These are phyloP conservation scores for Vicia villosa DNA, from an alignment of 306 rosid genomes.

Conservation along the genomic window DNA sequence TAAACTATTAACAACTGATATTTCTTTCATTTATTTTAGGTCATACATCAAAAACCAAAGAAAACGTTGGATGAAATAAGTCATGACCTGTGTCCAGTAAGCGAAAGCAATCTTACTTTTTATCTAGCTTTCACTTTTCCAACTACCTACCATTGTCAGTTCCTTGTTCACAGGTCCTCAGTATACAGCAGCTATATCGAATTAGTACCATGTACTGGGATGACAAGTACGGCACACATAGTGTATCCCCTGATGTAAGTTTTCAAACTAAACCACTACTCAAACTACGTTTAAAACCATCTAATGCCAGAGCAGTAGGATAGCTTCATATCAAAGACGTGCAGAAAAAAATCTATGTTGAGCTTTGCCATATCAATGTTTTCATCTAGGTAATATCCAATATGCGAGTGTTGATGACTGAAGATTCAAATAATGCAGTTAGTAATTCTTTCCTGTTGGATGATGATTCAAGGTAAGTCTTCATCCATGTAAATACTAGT, in stretches of 20 bases:
- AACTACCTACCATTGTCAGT: slow-evolving; percentile 10
- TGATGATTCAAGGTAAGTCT: slow-evolving; percentile 63
- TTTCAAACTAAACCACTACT: slow-evolving; percentile 41
- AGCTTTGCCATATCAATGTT: slow-evolving; percentile 33
- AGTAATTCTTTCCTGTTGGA: slow-evolving; percentile 67
- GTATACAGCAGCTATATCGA: slow-evolving; percentile 94
- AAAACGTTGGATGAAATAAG: slow-evolving; percentile 93
- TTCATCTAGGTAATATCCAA: slow-evolving; percentile 56
- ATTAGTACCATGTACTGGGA: slow-evolving; percentile 99
- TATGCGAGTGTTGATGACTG: slow-evolving; percentile 68
- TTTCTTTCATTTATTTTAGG: slow-evolving; percentile 56
- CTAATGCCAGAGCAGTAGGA: slow-evolving; percentile 25
- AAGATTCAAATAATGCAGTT: slow-evolving; percentile 66
- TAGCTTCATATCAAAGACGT: slow-evolving; percentile 3
- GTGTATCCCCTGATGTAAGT: slow-evolving; percentile 81
- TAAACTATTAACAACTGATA: slow-evolving; percentile 25
- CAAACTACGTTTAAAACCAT: slow-evolving; percentile 42
- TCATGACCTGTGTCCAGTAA: slow-evolving; percentile 92
- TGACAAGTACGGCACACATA: slow-evolving; percentile 51
- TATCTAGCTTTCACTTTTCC: slow-evolving; percentile 26
- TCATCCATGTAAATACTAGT: slow-evolving; percentile 10
- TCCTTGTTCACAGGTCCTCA: slow-evolving; percentile 68
- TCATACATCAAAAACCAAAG: slow-evolving; percentile 96
- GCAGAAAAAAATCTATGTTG: slow-evolving; percentile 23
- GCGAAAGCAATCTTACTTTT: slow-evolving; percentile 38